A percentile compares a stretch with the other conserved stretches of the same genome.
Evolutionary conservation across 768 basidiomycete species (phyloP).

Genomic region (Trametes meyenii): DNA sequence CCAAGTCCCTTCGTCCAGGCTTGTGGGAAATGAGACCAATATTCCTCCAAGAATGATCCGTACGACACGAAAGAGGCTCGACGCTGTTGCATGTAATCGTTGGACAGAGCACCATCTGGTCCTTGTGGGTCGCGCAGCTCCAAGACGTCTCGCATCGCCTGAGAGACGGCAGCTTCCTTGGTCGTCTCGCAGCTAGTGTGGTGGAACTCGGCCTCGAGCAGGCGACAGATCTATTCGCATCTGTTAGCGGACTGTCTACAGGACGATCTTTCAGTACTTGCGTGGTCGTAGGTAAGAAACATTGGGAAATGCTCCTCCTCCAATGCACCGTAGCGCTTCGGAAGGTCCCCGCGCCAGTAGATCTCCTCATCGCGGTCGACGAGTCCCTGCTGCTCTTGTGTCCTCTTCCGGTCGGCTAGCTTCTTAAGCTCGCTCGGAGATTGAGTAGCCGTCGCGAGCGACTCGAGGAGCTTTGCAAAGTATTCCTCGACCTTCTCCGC

Average conservation of each 20-base stretch:
- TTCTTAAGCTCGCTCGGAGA: constrained; percentile 42
- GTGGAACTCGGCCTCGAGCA: constrained; percentile 51
- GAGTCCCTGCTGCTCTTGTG: constrained; percentile 6
- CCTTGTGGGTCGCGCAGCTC: constrained; percentile 8
- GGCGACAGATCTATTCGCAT: constrained; percentile 44
- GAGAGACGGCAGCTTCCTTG: neutral
- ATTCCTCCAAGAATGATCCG: constrained; percentile 48
- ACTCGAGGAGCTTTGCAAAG: constrained; percentile 48
- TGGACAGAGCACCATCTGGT: constrained; percentile 2
- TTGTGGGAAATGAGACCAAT: constrained; percentile 65
- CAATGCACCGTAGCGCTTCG: constrained; percentile 55
- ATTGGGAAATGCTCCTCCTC: constrained; percentile 66
- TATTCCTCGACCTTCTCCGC: constrained; percentile 72
- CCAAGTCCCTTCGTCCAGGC: constrained; percentile 49
- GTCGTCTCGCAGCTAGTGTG: neutral
- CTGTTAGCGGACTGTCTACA: constrained; percentile 38
- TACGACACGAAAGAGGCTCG: constrained; percentile 43
- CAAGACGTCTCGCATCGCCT: constrained; percentile 12
- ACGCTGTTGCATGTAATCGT: constrained; percentile 30
- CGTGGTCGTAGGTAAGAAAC: constrained; percentile 68
- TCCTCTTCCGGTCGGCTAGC: constrained; percentile 23
- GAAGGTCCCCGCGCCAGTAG: constrained; percentile 46
- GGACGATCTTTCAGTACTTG: constrained; percentile 28
- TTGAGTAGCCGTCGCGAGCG: constrained; percentile 41
- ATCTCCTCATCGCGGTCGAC: constrained; percentile 47